Evolutionary conservation across 805 yeast species (phyloP), one percentile per base, ranked within the genome.

Genomic region (Barnettozyma sp.): DNA sequence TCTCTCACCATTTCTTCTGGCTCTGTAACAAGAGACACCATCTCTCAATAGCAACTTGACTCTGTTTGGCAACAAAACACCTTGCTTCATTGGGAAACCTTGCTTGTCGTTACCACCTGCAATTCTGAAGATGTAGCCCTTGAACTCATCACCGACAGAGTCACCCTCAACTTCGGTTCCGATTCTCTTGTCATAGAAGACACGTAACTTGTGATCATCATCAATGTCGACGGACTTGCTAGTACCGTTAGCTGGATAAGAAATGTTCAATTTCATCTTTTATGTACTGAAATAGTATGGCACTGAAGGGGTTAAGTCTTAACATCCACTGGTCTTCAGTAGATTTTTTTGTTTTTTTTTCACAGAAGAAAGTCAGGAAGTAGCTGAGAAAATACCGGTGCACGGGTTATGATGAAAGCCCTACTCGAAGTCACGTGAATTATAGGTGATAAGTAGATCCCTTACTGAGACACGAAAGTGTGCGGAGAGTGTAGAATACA

Each of bases 61-160:
- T 82, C 98, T 94, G 81, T 94, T 87, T 73, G 98, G 97, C 78
- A 86, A 92, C 80, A 92, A 76, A 54, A 92, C 98, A 82, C 98
- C 98, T 76, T 94, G 98, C 75, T 88, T 92, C 98, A 94, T 92
- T 75, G 98, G 97, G 96, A 92, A 92, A 77, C 98, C 98, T 78
- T 92, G 98, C 77, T 92, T 92, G 78, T 92, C 98, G 83, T 92
- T 92, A 82, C 98, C 98, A 68, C 98, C 98, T 60, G 97, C 73
- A 70, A 92, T 88, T 78, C 82, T 94, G 84, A 92, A 88, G 66
- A 86, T 70, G 87, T 92, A 92, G 65, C 98, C 98, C 73, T 87
- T 90, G 90, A 90, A 52, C 76, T 94, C 98, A 63, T 92, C 97
- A 65, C 95, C 94, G 60, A 92, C 83, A 52, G 86, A 70, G 71